Percentiles rank a stretch among this genome's conserved stretches.
Conservation (phyloP, 2,329 filamentous ascomycete genomes). For the Berkeleyomyces basicola region DNA sequence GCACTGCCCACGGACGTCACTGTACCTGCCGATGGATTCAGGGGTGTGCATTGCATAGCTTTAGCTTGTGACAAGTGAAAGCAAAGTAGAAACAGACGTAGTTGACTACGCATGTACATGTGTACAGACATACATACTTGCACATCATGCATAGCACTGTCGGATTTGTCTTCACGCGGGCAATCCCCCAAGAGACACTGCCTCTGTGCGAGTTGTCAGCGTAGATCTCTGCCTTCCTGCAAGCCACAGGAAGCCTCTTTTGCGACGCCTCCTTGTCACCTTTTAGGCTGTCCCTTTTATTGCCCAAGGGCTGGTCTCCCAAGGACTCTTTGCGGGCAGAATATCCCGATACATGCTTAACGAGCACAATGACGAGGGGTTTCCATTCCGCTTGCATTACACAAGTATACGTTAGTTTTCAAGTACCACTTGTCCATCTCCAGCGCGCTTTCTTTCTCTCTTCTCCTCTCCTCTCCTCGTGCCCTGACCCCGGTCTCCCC, state of each 20-base stretch:
- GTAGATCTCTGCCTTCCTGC: neutral
- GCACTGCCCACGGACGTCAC: neutral
- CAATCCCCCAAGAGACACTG: neutral
- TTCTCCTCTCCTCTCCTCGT: neutral
- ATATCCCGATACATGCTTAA: neutral
- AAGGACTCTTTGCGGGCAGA: neutral
- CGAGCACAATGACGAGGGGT: neutral
- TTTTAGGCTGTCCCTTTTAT: neutral
- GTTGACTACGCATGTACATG: too few relatives aligned
- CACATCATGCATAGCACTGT: too few relatives aligned
- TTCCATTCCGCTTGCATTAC: neutral
- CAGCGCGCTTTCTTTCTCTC: neutral
- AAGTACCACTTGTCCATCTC: neutral
- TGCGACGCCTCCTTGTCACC: neutral
- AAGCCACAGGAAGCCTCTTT: neutral
- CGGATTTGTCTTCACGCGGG: neutral
- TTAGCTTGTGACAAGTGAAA: neutral
- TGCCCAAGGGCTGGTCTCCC: neutral
- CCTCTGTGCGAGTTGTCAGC: neutral
- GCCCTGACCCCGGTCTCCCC: neutral
- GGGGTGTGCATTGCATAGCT: neutral
- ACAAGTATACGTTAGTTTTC: neutral
- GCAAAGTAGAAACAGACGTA: too few relatives aligned
- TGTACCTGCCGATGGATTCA: conserved; percentile 1
- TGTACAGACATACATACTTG: too few relatives aligned